Evolutionary conservation across 345 rosid genomes (phyloP).

Genomic region (Camelina sativa): DNA sequence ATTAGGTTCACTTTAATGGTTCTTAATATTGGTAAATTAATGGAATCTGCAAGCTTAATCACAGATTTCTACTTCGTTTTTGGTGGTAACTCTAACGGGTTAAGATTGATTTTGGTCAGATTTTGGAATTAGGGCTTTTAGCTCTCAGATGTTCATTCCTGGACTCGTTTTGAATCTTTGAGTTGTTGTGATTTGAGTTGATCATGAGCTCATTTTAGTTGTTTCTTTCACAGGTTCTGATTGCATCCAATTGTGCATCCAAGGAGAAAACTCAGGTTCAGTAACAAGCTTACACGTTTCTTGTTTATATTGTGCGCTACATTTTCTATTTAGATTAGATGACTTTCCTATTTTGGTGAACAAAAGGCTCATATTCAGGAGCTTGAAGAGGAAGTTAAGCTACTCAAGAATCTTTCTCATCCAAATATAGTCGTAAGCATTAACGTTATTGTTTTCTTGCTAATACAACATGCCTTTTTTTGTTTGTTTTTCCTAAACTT

Average conservation of each 20-base stretch:
- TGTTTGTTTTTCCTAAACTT: constrained; percentile 24
- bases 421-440: constrained; percentile 81
- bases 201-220: too few relatives aligned
- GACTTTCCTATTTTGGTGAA: constrained; percentile 1
- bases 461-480: neutral
- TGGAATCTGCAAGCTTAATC: neutral
- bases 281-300: constrained; percentile 2
- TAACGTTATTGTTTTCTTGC: constrained; percentile 1
- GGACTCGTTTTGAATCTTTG: too few relatives aligned
- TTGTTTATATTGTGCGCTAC: constrained; percentile 18
- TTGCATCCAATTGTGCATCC: constrained; percentile 69
- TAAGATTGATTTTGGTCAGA: neutral
- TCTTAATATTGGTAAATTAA: neutral
- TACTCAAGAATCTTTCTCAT: constrained; percentile 86
- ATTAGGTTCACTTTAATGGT: neutral
- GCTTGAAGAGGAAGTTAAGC: constrained; percentile 93
- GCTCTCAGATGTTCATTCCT: neutral
- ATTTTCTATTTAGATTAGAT: neutral
- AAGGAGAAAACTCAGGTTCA: constrained; percentile 87
- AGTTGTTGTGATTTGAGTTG: too few relatives aligned
- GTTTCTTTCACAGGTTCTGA: constrained; percentile 59
- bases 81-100: too few relatives aligned
- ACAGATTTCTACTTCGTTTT: neutral
- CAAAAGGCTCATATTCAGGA: constrained; percentile 75
- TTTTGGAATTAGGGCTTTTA: neutral